Percentiles rank a stretch among this genome's conserved stretches.
Conservation (phyloP, 2,329 filamentous ascomycete genomes). For the Davidsoniella neocaledoniae region DNA sequence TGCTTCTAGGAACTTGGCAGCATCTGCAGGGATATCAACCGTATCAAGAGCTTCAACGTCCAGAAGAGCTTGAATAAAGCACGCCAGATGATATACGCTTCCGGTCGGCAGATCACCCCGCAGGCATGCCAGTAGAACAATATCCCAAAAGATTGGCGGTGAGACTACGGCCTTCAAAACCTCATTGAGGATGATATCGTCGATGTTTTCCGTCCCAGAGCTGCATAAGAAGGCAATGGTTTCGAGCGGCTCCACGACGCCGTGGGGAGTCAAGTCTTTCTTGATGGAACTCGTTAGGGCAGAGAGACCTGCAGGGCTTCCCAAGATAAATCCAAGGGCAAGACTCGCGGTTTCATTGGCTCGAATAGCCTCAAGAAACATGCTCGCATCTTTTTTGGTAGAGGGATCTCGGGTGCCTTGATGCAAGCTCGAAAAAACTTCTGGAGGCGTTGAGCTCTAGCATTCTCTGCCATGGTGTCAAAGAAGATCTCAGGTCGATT, state of each 20-base stretch:
- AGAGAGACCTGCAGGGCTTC: background rate
- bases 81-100: background rate
- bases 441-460: background rate
- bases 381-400: background rate
- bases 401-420: background rate
- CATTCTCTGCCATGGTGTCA: no score
- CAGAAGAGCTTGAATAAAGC: background rate
- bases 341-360: background rate
- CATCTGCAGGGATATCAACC: background rate
- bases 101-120: background rate
- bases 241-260: background rate
- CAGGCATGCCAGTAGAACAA: background rate
- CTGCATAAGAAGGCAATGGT: conserved; percentile 1
- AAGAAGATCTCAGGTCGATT: no score
- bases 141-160: conserved; percentile 4
- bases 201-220: background rate
- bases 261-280: background rate
- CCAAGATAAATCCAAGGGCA: background rate
- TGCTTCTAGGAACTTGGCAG: background rate
- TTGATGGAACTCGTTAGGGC: background rate
- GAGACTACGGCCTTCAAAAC: background rate
- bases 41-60: background rate
- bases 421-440: background rate
- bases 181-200: background rate
- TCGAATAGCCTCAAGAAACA: conserved; percentile 4